Percentiles rank a stretch among this genome's conserved stretches.
phyloP scores from a whole-genome alignment of 306 rosid genomes.

The Quercus berberidifolia region DNA sequence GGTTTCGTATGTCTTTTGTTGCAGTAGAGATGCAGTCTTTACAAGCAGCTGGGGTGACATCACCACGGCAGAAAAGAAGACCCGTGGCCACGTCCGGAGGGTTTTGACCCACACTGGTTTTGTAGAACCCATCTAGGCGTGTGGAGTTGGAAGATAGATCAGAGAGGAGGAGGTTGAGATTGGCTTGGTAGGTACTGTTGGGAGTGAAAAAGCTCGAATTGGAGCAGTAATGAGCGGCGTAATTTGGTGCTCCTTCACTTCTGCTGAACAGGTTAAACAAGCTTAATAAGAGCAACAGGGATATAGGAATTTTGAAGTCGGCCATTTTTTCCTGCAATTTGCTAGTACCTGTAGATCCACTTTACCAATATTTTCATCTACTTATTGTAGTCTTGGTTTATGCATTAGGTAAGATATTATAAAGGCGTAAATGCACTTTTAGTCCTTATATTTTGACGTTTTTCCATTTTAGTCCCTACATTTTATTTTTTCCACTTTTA shows the following conservation, averaged over 20 bases:
- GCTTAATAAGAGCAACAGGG: too few species aligned
- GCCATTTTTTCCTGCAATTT: too few species aligned
- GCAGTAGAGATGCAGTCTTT: slow-evolving; percentile 6
- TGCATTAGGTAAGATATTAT: too few species aligned
- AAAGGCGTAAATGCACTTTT: too few species aligned
- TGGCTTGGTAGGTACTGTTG: not conserved
- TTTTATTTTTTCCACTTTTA: too few species aligned
- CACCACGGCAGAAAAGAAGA: slow-evolving; percentile 29
- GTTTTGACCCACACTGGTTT: not conserved
- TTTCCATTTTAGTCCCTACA: too few species aligned
- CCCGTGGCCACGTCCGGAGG: slow-evolving; percentile 4
- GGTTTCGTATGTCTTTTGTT: not conserved
- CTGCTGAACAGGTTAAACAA: too few species aligned
- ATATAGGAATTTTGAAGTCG: too few species aligned
- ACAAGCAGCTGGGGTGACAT: slow-evolving; percentile 10
- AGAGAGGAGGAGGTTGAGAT: slow-evolving; percentile 9
- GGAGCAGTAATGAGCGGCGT: rapidly evolving
- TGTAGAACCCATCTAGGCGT: not conserved
- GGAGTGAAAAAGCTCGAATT: not conserved
- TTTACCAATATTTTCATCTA: too few species aligned
- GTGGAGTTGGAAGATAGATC: not conserved
- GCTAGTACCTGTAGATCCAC: too few species aligned
- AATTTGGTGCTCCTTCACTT: not conserved
- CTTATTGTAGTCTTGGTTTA: too few species aligned
- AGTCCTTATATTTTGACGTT: too few species aligned